These are phyloP conservation scores for Penicillium ochrochloron DNA, from an alignment of 495 filamentous ascomycete genomes.

Conservation along the genomic window DNA sequence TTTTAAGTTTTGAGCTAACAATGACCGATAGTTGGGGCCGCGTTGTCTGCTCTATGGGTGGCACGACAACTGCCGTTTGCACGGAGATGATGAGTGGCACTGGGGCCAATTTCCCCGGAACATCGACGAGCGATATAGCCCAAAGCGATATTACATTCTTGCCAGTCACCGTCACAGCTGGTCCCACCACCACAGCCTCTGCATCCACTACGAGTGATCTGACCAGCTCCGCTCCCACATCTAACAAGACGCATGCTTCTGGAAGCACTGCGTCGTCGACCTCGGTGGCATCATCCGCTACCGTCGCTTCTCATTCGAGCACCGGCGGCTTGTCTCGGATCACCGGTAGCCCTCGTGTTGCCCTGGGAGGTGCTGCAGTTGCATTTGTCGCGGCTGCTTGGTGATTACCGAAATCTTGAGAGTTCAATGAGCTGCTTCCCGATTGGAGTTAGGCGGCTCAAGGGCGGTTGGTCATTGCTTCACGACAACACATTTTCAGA, in stretches of 20 bases:
- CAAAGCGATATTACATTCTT: conserved; percentile 24
- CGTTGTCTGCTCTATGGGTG: conserved; percentile 38
- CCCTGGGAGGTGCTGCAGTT: conserved; percentile 20
- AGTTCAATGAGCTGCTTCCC: neutral
- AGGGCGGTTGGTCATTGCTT: neutral
- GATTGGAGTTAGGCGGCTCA: neutral
- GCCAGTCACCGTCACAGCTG: conserved; percentile 44
- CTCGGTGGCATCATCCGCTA: conserved; percentile 4
- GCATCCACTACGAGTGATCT: neutral
- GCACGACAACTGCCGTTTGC: conserved; percentile 44
- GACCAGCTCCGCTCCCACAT: neutral
- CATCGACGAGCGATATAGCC: conserved; percentile 23
- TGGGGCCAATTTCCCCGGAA: conserved; percentile 33
- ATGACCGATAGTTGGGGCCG: conserved; percentile 30
- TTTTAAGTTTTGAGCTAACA: neutral
- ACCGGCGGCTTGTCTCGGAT: conserved; percentile 22
- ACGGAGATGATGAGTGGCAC: conserved; percentile 33
- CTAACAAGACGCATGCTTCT: neutral
- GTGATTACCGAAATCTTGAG: neutral
- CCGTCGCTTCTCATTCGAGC: conserved; percentile 14
- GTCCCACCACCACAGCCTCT: conserved; percentile 12
- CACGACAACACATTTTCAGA: no score
- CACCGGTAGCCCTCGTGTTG: conserved; percentile 16
- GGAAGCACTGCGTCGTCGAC: neutral
- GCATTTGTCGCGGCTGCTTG: conserved; percentile 21